Base-by-base conservation (phyloP, 2,329 filamentous ascomycete genomes). In the Cyanodermella asteris region DNA sequence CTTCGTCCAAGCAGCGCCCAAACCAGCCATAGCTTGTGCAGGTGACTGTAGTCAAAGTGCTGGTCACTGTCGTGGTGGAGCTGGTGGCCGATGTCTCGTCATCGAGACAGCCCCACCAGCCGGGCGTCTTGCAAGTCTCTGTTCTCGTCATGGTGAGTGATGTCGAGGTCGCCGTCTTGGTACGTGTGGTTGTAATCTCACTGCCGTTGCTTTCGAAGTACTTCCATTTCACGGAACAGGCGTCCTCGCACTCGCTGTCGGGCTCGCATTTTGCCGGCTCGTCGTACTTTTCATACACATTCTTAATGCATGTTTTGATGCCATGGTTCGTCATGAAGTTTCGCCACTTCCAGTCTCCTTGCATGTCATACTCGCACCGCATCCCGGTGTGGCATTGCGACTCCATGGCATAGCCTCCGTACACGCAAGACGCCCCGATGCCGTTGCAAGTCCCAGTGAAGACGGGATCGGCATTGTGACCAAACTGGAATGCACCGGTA, bases 401-500 rank as follows among this genome's bases (percentile, higher is more conserved):
- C 48, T 97, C 81, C 58, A 97, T 64, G 2, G 87, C 82, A 44
- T 94, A 97, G 0, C 87, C 87, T 2, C 71, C 84, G 40, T 91
- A 70, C 1, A 82, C 87, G 47, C 87, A 94, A 7, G 73, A 70
- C 3, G 84, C 82, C 3, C 77, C 81, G 3, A 77, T 78, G 16
- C 76, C 77, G 40, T 91, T 93, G 50, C 87, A 94, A 1, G 72
- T 77, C 16, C 87, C 87, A 53, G 93, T 82, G 41, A 73, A 97
- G 17, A 97, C 71, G 0, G 87, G 87, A 46, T 97, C 87, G 1
- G 87, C 87, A 0, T 81, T 94, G 41, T 94, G 82, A 4, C 87
- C 87, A 44, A 93, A 84, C 46, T 97, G 87, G 42, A 70, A 90
- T 1, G 75, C 61, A 8, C 78, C 82, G 0, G 80, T 90, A 39